Evolutionary conservation across 805 yeast species (phyloP).

Genomic region (Vanderwaltozyma yarrowii): DNA sequence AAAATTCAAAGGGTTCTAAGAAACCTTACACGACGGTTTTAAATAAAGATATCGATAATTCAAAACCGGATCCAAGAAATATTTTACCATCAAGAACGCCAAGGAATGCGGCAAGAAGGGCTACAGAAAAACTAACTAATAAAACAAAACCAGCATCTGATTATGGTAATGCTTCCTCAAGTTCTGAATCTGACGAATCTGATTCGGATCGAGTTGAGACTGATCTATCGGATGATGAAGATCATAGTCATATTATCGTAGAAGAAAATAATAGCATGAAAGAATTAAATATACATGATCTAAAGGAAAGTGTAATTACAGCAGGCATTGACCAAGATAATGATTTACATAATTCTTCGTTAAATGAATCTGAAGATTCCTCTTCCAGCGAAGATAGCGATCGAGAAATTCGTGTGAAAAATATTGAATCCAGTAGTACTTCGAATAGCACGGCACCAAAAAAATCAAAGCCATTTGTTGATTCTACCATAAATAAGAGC

Average conservation of each 20-base stretch:
- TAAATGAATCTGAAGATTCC: conserved; percentile 7
- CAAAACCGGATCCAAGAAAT: conserved; percentile 24
- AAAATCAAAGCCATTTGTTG: conserved; percentile 23
- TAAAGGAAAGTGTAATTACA: conserved; percentile 9
- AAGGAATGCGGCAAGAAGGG: conserved; percentile 24
- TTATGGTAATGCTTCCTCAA: too few relatives aligned
- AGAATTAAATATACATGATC: conserved; percentile 15
- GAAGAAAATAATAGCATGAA: conserved; percentile 4
- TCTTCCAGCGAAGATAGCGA: neutral
- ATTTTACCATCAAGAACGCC: conserved; percentile 20
- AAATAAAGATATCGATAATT: conserved; percentile 23
- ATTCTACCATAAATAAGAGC: conserved; percentile 31
- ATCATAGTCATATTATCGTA: conserved; percentile 8
- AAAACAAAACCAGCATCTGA: too few relatives aligned
- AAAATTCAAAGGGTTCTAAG: conserved; percentile 7
- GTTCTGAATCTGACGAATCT: conserved; percentile 4
- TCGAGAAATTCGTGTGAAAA: neutral
- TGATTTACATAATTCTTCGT: conserved; percentile 9
- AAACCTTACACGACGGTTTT: conserved; percentile 24
- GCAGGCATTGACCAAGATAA: neutral
- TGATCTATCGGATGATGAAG: conserved; percentile 7
- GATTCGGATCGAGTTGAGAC: conserved; percentile 13
- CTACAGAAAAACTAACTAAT: conserved; percentile 20
- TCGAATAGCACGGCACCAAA: neutral
- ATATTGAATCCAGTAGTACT: neutral